Evolutionary conservation across 139 green algal genomes (phyloP).

Genomic region (Zygnema circumcarinatum): DNA sequence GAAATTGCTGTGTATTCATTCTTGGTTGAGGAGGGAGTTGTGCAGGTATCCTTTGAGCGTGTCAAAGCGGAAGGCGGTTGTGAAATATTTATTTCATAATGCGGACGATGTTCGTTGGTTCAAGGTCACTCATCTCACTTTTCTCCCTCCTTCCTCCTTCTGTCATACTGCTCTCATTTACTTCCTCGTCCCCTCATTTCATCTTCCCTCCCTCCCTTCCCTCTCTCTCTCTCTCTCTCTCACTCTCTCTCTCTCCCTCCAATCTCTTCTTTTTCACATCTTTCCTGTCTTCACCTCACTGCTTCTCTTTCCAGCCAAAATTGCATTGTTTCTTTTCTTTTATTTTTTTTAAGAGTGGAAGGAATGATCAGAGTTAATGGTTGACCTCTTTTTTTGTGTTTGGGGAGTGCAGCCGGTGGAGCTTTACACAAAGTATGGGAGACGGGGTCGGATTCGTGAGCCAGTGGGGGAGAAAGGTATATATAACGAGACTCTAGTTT

Average conservation of each 20-base stretch:
- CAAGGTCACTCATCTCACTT: slow-evolving; percentile 15
- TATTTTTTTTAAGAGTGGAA: slow-evolving; percentile 3
- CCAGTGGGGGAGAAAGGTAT: slow-evolving; percentile 89
- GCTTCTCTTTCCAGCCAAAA: not conserved
- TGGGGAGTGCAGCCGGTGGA: slow-evolving; percentile 76
- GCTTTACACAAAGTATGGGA: slow-evolving; percentile 90
- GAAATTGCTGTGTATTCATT: too few species aligned
- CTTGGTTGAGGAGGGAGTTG: too few species aligned
- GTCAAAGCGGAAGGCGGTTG: slow-evolving; percentile 88
- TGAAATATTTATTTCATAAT: slow-evolving; percentile 95
- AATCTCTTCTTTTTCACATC: too few species aligned
- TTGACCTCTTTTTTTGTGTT: too few species aligned
- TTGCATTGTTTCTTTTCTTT: not conserved
- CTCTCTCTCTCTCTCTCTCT: not conserved
- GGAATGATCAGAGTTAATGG: too few species aligned
- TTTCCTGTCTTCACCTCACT: too few species aligned
- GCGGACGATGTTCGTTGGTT: slow-evolving; percentile 89
- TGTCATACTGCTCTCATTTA: not conserved
- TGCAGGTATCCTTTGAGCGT: slow-evolving; percentile 81
- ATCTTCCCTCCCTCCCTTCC: not conserved
- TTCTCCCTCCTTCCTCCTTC: not conserved
- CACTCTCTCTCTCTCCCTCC: too few species aligned
- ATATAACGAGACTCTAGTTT: too few species aligned
- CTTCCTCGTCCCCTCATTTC: not conserved
- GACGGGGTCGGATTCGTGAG: slow-evolving; percentile 90